A percentile compares a stretch with the other conserved stretches of the same genome.
Conservation (phyloP, 768 basidiomycete species). For the Pleurotus platypus region DNA sequence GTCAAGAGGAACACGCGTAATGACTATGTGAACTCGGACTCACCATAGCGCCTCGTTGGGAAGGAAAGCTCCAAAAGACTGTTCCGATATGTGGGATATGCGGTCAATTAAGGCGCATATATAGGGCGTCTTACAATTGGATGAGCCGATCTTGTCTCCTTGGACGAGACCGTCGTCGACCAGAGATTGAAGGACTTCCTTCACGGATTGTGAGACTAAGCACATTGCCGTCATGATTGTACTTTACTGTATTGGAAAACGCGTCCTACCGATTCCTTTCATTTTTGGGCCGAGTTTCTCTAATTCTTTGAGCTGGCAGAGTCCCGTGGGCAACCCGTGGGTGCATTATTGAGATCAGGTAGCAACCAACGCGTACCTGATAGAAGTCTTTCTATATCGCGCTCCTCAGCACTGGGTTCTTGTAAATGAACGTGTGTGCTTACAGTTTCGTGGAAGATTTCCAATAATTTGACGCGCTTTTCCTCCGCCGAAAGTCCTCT, state of each 20-base stretch:
- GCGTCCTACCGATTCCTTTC: slow-evolving; percentile 77
- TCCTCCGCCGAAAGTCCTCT: slow-evolving; percentile 87
- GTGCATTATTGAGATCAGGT: neutral
- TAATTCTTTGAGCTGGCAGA: slow-evolving; percentile 76
- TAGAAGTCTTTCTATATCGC: slow-evolving; percentile 76
- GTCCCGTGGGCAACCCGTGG: neutral
- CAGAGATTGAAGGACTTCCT: slow-evolving; percentile 85
- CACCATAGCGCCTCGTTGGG: slow-evolving; percentile 79
- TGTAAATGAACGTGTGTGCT: slow-evolving; percentile 8
- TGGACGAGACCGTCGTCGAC: slow-evolving; percentile 86
- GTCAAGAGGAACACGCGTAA: neutral
- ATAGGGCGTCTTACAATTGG: slow-evolving; percentile 66
- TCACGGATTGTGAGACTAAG: slow-evolving; percentile 84
- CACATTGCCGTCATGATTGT: neutral
- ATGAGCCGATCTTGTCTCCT: slow-evolving; percentile 90
- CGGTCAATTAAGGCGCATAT: slow-evolving; percentile 16
- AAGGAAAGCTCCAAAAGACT: slow-evolving; percentile 98
- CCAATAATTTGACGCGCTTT: slow-evolving; percentile 83
- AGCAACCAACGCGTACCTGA: slow-evolving; percentile 37
- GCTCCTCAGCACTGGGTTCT: neutral
- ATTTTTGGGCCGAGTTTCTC: slow-evolving; percentile 86
- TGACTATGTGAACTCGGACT: slow-evolving; percentile 6
- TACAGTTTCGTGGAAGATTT: slow-evolving; percentile 93
- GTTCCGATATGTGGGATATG: slow-evolving; percentile 6
- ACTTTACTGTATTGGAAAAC: neutral